Evolutionary conservation across 192 early-diverging fungal genomes (phyloP).

Genomic region (Pilaira anomala): DNA sequence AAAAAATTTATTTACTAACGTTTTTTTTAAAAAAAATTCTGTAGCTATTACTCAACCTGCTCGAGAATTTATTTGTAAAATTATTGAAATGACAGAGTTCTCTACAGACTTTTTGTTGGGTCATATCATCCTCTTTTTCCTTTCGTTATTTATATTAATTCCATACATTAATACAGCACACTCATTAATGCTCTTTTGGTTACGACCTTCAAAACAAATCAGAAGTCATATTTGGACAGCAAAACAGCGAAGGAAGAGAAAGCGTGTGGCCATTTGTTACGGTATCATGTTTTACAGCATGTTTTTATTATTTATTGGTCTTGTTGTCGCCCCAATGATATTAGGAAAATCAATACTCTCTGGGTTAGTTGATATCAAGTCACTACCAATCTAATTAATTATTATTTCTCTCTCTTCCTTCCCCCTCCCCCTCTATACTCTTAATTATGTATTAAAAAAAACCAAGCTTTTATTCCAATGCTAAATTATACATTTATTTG

Average conservation of each 20-base stretch:
- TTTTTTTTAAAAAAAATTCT: conserved; percentile 12
- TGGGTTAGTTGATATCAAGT: background rate
- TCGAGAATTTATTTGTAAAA: conserved; percentile 81
- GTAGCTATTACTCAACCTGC: conserved; percentile 65
- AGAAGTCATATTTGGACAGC: conserved; percentile 69
- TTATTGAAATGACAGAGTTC: conserved; percentile 80
- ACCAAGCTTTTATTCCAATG: no score
- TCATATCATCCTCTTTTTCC: conserved; percentile 72
- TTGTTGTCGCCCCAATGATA: conserved; percentile 63
- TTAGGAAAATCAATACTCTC: conserved; percentile 23
- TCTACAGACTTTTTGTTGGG: conserved; percentile 75
- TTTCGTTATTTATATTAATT: conserved; percentile 68
- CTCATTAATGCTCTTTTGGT: conserved; percentile 81
- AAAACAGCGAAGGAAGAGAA: conserved; percentile 59
- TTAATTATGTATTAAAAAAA: no score
- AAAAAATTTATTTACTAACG: background rate
- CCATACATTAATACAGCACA: conserved; percentile 73
- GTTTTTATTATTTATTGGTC: conserved; percentile 59
- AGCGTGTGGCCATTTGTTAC: conserved; percentile 62
- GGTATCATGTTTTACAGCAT: conserved; percentile 64
- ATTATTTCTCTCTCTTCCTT: no score
- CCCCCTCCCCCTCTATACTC: no score
- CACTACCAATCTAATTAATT: conserved; percentile 19
- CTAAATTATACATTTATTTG: no score
- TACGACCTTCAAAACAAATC: conserved; percentile 77